A percentile compares a stretch with the other conserved stretches of the same genome.
phyloP scores from a whole-genome alignment of 257 asterid genomes.

The Linderniella brevidens region DNA sequence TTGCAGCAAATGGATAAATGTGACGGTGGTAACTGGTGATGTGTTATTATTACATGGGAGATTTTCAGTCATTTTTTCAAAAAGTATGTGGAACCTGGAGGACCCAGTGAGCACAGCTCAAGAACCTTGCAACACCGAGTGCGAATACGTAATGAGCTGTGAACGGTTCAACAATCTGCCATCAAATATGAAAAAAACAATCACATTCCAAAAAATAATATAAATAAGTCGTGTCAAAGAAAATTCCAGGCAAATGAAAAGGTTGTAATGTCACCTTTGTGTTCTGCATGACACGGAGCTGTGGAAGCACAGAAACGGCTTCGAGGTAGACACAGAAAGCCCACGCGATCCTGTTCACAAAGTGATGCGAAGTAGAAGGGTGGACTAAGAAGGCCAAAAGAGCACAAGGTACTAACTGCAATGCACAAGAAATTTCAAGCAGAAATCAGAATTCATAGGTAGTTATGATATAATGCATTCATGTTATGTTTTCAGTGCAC shows the following conservation, averaged over 20 bases:
- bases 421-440: too few relatives aligned
- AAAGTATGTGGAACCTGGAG: slow-evolving; percentile 39
- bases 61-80: not conserved
- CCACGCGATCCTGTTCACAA: slow-evolving; percentile 48
- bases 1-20: not conserved
- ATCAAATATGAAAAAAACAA: slow-evolving; percentile 3
- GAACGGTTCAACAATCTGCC: slow-evolving; percentile 70
- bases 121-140: slow-evolving; percentile 66
- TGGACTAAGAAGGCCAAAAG: slow-evolving; percentile 44
- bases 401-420: slow-evolving; percentile 55
- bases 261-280: slow-evolving; percentile 27
- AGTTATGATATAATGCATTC: too few relatives aligned
- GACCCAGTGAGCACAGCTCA: slow-evolving; percentile 78
- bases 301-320: slow-evolving; percentile 67
- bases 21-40: too few relatives aligned
- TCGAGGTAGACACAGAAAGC: slow-evolving; percentile 73
- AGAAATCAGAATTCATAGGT: too few relatives aligned
- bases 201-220: too few relatives aligned
- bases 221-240: too few relatives aligned
- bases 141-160: slow-evolving; percentile 73
- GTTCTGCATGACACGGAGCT: slow-evolving; percentile 60
- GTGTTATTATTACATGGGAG: too few relatives aligned
- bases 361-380: slow-evolving; percentile 52
- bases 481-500: too few relatives aligned
- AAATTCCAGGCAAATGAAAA: slow-evolving; percentile 3